Conservation (phyloP, 495 filamentous ascomycete species). For the Acidiella bohemica region DNA sequence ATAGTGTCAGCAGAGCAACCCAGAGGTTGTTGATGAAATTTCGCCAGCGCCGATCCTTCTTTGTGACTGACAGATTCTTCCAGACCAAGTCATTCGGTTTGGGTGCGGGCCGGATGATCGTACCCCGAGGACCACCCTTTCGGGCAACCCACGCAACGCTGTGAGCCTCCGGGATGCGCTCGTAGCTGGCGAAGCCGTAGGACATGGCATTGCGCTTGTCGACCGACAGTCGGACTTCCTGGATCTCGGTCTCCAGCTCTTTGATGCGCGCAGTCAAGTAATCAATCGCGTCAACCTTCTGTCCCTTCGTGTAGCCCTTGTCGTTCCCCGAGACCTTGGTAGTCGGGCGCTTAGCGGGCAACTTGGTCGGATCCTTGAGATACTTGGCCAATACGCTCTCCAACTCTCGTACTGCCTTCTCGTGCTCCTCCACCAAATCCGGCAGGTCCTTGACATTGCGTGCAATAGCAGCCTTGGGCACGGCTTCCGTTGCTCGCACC, state of each 20-base stretch:
- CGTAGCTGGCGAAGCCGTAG: slow-evolving; percentile 90
- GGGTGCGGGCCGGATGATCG: slow-evolving; percentile 65
- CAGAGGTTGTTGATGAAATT: slow-evolving; percentile 68
- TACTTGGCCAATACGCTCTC: slow-evolving; percentile 80
- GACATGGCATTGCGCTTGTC: slow-evolving; percentile 78
- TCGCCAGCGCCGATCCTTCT: slow-evolving; percentile 52
- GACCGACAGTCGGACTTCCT: slow-evolving; percentile 62
- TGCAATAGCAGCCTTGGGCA: slow-evolving; percentile 69
- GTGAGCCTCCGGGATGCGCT: slow-evolving; percentile 76
- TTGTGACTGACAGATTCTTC: slow-evolving; percentile 70
- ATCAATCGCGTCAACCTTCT: slow-evolving; percentile 85
- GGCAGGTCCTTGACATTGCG: slow-evolving; percentile 85
- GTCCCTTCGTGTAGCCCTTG: slow-evolving; percentile 43
- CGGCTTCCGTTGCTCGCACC: slow-evolving; percentile 57
- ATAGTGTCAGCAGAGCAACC: slow-evolving; percentile 62
- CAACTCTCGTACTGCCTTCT: slow-evolving; percentile 62
- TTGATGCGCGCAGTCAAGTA: slow-evolving; percentile 78
- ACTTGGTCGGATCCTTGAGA: slow-evolving; percentile 66
- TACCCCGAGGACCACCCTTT: slow-evolving; percentile 68
- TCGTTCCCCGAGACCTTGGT: slow-evolving; percentile 67
- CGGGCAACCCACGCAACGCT: slow-evolving; percentile 68
- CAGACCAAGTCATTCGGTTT: slow-evolving; percentile 88
- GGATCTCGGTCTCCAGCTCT: slow-evolving; percentile 69
- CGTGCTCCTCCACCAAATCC: slow-evolving; percentile 69
- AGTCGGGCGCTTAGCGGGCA: slow-evolving; percentile 65